Base-by-base conservation (phyloP, 2,329 filamentous ascomycete species). In the Tolypocladium inflatum region DNA sequence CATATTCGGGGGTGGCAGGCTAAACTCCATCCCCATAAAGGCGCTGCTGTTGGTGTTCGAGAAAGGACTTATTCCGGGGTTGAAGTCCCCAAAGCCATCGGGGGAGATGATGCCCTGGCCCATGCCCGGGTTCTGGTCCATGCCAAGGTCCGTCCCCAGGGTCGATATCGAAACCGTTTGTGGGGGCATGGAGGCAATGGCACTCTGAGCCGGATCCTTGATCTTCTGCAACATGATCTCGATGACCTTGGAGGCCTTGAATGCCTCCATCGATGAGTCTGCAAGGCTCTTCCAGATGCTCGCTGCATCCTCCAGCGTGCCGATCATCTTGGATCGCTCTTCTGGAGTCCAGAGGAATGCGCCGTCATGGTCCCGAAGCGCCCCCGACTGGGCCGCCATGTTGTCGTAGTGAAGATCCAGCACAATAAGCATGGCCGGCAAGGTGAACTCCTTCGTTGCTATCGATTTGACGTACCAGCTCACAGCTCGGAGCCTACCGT, bases 201-300 rank as follows among this genome's bases (percentile, higher is more conserved):
- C 54, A 37, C 42, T 54, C 15, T 60, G 55, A 11, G 55, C 35
- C 3, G 70, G 66, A 42, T 68, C 59, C 60, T 67, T 86, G 57
- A 97, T 79, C 71, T 94, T 94, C 38, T 85, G 80, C 51, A 97
- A 75, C 83, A 97, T 91, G 55, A 97, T 85, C 26, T 85, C 86
- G n/a, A 97, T 77, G 30, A 93, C 81, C 48, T 84, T 85, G 45
- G 85, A 85, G 1, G 91, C 93, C 74, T 97, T 97, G 75, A 87
- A 92, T 0, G 92, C 91, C 64, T 97, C 93, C 75, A 97, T 88
- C 1, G 89, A 94, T 30, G 85, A 80, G 57, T 94, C 87, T 3
- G 86, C 83, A 13, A 91, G 78, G 11, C 84, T 84, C 54, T 88
- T 86, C 91, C 92, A 97, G 58, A 97, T 94, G 21, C 81, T 78